Conservation (phyloP, 306 rosid genomes). For the Ammopiptanthus mongolicus region DNA sequence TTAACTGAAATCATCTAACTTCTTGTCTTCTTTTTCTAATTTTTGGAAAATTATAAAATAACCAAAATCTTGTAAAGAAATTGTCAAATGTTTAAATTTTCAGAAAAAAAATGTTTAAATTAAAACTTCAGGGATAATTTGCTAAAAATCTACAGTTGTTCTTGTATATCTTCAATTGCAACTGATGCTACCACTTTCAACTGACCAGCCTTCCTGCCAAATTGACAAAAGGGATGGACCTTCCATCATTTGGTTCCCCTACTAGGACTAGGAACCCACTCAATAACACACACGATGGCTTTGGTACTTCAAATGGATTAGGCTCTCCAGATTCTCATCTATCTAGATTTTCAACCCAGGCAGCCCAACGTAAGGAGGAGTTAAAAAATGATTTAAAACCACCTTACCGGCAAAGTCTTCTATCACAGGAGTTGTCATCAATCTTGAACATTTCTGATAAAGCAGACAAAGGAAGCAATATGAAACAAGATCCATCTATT, state of each 20-base stretch:
- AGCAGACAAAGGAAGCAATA: conserved; percentile 30
- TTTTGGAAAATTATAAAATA: too few relatives aligned
- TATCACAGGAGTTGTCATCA: conserved; percentile 35
- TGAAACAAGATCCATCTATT: conserved; percentile 31
- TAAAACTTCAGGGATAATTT: too few relatives aligned
- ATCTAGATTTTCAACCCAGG: conserved; percentile 53
- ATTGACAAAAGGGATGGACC: conserved; percentile 43
- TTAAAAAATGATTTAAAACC: conserved; percentile 26
- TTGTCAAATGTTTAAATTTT: too few relatives aligned
- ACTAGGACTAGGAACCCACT: conserved; percentile 28
- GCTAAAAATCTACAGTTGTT: too few relatives aligned
- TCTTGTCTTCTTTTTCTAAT: too few relatives aligned
- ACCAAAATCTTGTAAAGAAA: too few relatives aligned
- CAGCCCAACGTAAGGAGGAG: conserved; percentile 37
- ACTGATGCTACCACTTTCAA: conserved; percentile 18
- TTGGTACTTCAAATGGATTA: conserved; percentile 30
- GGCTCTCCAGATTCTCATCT: conserved; percentile 38
- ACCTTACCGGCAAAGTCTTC: conserved; percentile 27
- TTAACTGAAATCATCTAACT: too few relatives aligned
- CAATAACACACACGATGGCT: conserved; percentile 20
- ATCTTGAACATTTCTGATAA: conserved; percentile 29
- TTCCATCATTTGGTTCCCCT: conserved; percentile 52
- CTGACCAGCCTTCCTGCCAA: conserved; percentile 64
- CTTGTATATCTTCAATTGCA: conserved; percentile 17
- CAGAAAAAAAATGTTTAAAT: too few relatives aligned